These are phyloP conservation scores for Fomes fomentarius DNA, from an alignment of 1,284 basidiomycete species.

Conservation along the genomic window DNA sequence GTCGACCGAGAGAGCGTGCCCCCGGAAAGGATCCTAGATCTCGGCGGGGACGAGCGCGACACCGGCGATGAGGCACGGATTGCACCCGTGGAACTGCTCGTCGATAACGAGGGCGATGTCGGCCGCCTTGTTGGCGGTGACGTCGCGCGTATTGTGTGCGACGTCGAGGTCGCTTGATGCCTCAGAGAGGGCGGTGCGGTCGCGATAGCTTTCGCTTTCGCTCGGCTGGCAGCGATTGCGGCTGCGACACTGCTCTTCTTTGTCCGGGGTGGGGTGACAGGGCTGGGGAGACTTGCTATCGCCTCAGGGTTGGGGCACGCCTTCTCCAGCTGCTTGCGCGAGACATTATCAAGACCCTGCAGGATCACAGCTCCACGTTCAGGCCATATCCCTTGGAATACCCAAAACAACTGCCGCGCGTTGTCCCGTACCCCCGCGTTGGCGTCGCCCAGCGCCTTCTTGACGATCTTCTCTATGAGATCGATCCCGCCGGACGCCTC, in stretches of 20 bases:
- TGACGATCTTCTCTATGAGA: constrained; percentile 71
- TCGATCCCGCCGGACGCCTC: constrained; percentile 72
- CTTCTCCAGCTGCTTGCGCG: constrained; percentile 87
- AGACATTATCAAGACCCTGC: constrained; percentile 68
- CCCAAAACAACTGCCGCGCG: constrained; percentile 82
- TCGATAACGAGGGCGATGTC: constrained; percentile 45
- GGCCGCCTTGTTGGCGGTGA: constrained; percentile 49
- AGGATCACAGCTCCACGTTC: constrained; percentile 68
- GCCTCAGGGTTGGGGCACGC: constrained; percentile 65
- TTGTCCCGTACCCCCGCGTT: constrained; percentile 82
- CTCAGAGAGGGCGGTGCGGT: constrained; percentile 74
- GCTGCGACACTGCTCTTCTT: constrained; percentile 83
- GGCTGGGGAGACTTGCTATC: constrained; percentile 42
- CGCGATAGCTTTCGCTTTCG: constrained; percentile 82
- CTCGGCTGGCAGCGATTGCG: constrained; percentile 81
- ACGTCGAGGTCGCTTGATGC: constrained; percentile 75
- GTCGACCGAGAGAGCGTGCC: constrained; percentile 43
- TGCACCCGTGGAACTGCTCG: constrained; percentile 34
- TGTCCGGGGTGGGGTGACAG: constrained; percentile 48
- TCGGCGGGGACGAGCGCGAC: constrained; percentile 44
- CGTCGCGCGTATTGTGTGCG: constrained; percentile 48
- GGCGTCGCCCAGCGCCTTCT: constrained; percentile 75
- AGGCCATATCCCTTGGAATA: constrained; percentile 78
- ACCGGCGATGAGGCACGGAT: constrained; percentile 43
- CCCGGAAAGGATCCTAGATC: constrained; percentile 45